Conservation (phyloP, 257 asterid genomes). For the Primulina huaijiensis region DNA sequence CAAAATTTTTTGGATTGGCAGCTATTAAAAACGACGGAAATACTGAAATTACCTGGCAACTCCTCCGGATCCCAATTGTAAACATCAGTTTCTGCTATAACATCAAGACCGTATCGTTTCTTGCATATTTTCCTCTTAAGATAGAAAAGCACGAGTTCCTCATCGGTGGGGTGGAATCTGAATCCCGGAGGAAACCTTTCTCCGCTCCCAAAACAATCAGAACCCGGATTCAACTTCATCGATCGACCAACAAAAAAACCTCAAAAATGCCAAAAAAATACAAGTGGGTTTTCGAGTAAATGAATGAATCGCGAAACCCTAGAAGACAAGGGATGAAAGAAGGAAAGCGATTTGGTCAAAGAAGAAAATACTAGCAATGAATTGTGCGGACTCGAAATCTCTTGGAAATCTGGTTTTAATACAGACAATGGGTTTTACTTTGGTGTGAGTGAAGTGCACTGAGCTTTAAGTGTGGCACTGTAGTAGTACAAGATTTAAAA, state of each 20-base stretch:
- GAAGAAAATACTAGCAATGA: too few species aligned
- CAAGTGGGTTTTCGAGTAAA: neutral
- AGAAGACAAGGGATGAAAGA: neutral
- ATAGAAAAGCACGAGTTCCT: conserved; percentile 73
- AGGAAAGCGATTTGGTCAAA: neutral
- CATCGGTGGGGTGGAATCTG: conserved; percentile 92
- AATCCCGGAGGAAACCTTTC: conserved; percentile 76
- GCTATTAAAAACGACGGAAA: neutral
- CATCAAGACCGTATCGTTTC: conserved; percentile 46
- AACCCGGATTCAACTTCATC: conserved; percentile 25
- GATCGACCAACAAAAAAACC: neutral
- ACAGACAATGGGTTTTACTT: neutral
- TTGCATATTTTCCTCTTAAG: conserved; percentile 71
- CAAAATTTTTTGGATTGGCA: neutral
- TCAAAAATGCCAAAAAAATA: too few species aligned
- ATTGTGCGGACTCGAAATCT: neutral
- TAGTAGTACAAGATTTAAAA: too few species aligned
- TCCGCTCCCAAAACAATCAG: conserved; percentile 36
- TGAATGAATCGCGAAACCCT: neutral
- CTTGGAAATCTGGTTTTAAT: neutral
- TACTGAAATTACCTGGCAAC: conserved; percentile 55
- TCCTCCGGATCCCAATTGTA: conserved; percentile 90
- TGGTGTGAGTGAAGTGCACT: neutral
- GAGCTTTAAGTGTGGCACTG: neutral
- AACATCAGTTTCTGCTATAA: conserved; percentile 66